These are phyloP conservation scores for Corylus americana DNA, from an alignment of 306 rosid species.

Conservation along the genomic window DNA sequence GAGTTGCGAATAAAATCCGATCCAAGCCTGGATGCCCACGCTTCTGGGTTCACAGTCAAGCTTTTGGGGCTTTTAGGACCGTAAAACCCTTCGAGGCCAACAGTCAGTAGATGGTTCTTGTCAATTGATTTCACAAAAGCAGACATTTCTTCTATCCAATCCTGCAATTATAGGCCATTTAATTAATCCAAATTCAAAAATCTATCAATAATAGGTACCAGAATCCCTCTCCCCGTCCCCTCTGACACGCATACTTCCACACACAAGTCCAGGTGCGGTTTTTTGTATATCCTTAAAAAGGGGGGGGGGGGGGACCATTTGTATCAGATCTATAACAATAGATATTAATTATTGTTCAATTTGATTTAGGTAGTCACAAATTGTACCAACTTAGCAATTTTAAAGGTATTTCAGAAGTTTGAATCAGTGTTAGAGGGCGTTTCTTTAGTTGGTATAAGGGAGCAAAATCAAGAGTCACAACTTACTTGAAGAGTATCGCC, in stretches of 20 bases:
- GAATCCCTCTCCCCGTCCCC: background rate
- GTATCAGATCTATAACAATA: background rate
- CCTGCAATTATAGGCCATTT: constrained; percentile 53
- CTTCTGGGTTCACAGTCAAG: constrained; percentile 74
- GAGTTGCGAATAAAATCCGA: constrained; percentile 90
- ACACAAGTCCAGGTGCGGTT: background rate
- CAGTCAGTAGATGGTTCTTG: constrained; percentile 86
- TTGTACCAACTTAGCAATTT: background rate
- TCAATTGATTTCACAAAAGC: constrained; percentile 76
- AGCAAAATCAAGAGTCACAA: constrained; percentile 19
- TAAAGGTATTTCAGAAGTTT: background rate
- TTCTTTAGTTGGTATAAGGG: constrained; percentile 1
- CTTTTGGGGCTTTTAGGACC: constrained; percentile 81
- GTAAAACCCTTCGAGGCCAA: constrained; percentile 95
- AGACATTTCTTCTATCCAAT: constrained; percentile 97
- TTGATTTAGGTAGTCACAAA: background rate
- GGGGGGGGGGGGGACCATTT: no score
- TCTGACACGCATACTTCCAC: background rate
- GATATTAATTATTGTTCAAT: background rate
- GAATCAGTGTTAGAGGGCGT: background rate
- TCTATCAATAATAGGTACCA: constrained; percentile 3
- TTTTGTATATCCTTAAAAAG: background rate
- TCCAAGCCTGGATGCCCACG: constrained; percentile 94
- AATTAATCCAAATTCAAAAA: constrained; percentile 26
- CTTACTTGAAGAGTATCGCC: constrained; percentile 97